Evolutionary conservation across 768 basidiomycete genomes (phyloP), one percentile per base, ranked within the genome.

Genomic region (Mycena leptocephala): DNA sequence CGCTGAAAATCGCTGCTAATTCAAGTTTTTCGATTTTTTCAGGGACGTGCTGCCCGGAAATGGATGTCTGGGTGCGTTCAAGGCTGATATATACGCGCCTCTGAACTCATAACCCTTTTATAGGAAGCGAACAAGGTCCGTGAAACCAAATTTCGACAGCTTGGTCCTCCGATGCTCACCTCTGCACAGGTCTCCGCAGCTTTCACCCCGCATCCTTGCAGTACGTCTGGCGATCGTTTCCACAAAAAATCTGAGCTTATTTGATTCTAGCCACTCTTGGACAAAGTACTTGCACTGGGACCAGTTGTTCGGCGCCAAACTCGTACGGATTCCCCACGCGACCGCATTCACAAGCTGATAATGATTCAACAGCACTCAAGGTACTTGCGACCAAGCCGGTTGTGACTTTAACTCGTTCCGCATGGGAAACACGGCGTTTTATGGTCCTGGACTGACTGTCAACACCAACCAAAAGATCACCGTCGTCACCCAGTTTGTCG

Each of bases 131-230:
- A 73, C 72, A 65, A n/a, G 68, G 33, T 41, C n/a, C n/a, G n/a
- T n/a, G n/a, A n/a, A n/a, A n/a, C n/a, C n/a, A n/a, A n/a, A n/a
- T n/a, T n/a, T n/a, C n/a, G n/a, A n/a, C n/a, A n/a, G n/a, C n/a
- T n/a, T n/a, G n/a, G n/a, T n/a, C n/a, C n/a, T n/a, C n/a, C n/a
- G n/a, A n/a, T n/a, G n/a, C n/a, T n/a, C n/a, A n/a, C n/a, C n/a
- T n/a, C n/a, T n/a, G n/a, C n/a, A n/a, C n/a, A n/a, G n/a, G n/a
- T n/a, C 41, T 80, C 88, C 26, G 79, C 85, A 20, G 88, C 88
- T 28, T 84, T 74, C 81, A 88, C 88, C 37, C 86, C 88, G 51
- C 88, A 88, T 79, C 80, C 85, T 48, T 88, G 87, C 83, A 81
- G 70, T 72, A 72, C 37, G 70, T 72, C 61, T n/a, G 9, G 26